These are phyloP conservation scores for Lipomyces oligophaga DNA, from an alignment of 805 yeast genomes.

Conservation along the genomic window DNA sequence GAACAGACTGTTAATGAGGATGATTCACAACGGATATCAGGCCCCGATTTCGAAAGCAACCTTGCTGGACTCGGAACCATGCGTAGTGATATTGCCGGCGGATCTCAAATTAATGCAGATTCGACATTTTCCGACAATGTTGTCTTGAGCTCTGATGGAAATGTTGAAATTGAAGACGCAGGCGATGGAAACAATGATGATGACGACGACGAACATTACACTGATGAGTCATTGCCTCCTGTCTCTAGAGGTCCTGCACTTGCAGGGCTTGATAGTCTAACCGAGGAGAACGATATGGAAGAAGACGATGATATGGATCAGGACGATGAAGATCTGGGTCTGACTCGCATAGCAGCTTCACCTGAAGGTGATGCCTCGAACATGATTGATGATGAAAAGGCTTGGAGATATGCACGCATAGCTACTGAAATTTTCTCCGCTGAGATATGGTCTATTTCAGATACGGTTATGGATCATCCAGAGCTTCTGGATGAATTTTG, in stretches of 20 bases:
- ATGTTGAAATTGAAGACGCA: conserved; percentile 15
- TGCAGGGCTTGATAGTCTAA: no score
- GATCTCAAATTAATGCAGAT: no score
- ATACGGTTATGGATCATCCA: conserved; percentile 75
- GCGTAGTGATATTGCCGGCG: not conserved
- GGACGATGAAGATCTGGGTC: conserved; percentile 25
- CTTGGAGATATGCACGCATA: conserved; percentile 47
- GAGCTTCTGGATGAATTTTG: conserved; percentile 67
- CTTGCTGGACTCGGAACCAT: not conserved
- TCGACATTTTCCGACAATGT: not conserved
- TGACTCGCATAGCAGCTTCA: conserved; percentile 28
- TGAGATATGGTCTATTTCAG: conserved; percentile 92
- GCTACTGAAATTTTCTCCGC: conserved; percentile 88
- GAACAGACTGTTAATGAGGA: conserved; percentile 6
- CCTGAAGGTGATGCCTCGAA: conserved; percentile 28
- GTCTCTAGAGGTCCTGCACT: no score
- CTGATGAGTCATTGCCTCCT: no score
- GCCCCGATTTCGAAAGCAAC: not conserved
- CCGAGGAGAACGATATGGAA: conserved; percentile 29
- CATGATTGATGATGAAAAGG: conserved; percentile 34
- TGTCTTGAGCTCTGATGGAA: no score
- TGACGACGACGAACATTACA: conserved; percentile 26
- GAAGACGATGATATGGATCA: conserved; percentile 24
- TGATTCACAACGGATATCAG: not conserved
- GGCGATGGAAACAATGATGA: conserved; percentile 26